Evolutionary conservation across 2,329 filamentous ascomycete genomes (phyloP), one percentile per base, ranked within the genome.

Genomic region (Diplodia mutila): DNA sequence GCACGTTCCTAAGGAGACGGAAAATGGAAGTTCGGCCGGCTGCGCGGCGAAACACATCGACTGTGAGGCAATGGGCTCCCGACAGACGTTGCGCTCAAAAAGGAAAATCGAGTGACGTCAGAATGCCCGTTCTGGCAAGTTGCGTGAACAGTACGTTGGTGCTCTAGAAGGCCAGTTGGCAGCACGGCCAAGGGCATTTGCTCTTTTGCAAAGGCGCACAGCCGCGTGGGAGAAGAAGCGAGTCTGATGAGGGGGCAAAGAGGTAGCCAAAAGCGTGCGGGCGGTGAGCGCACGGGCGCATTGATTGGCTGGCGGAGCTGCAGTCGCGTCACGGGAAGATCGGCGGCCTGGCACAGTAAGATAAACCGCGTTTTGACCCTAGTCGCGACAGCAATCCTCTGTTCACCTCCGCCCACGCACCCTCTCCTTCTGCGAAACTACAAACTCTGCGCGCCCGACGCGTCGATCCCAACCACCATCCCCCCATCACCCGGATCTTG

Each of bases 391-490:
- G 59, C 59, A 61, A 63, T 63, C 59, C 59, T 63, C 59, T 61
- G 57, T 49, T 55, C 63, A 55, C 51, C 52, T 46, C 51, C 51
- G 42, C 63, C 52, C 51, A 46, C 63, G 51, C 64, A 66, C 42
- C 54, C 42, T 65, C 63, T 54, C 64, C 53, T 66, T 27, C 53
- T 42, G 59, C 59, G 46, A 52, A 51, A 63, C 59, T 29, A 51
- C 54, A 67, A 61, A 61, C 55, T 67, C 65, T 61, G 65, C 54
- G 65, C 65, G 65, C 65, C 65, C 54, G 21, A 61, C 55, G 54
- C 55, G 65, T 61, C 65, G 55, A 67, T 61, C 54, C 46, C 65
- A 53, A 67, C 54, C 42, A 67, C 65, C 65, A 59, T 54, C 61
- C 32, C 29, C 16, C 46, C 54, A 67, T 61, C 54, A 1, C 49